Evolutionary conservation across 805 yeast genomes (phyloP).

Genomic region (Cyberlindnera mississippiensis): DNA sequence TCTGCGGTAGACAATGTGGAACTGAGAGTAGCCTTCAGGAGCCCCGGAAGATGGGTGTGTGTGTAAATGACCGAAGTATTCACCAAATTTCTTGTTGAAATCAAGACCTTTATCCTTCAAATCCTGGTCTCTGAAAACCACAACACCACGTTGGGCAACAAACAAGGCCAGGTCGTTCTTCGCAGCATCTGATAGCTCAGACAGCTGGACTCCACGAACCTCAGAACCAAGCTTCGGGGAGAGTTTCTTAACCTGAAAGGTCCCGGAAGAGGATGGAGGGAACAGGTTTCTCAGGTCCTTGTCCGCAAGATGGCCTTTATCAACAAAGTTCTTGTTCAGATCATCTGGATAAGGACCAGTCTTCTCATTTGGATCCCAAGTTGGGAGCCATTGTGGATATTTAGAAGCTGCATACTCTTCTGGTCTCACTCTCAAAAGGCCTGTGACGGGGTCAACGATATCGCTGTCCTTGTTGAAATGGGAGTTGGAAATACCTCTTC

Average conservation of each 20-base stretch:
- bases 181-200: conserved; percentile 47
- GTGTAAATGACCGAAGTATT: conserved; percentile 66
- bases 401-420: conserved; percentile 32
- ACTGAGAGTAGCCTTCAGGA: conserved; percentile 53
- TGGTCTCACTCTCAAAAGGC: conserved; percentile 42
- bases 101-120: conserved; percentile 51
- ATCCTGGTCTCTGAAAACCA: conserved; percentile 63
- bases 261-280: conserved; percentile 29
- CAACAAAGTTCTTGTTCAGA: conserved; percentile 43
- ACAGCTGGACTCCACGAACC: conserved; percentile 55
- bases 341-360: conserved; percentile 45
- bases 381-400: conserved; percentile 59
- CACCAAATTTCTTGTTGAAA: conserved; percentile 48
- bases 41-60: conserved; percentile 75
- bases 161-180: conserved; percentile 67
- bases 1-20: conserved; percentile 57
- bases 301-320: conserved; percentile 62
- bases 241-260: conserved; percentile 32
- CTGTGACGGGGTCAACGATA: conserved; percentile 39
- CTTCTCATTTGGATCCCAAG: conserved; percentile 60
- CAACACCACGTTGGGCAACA: conserved; percentile 69
- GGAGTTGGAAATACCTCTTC: conserved; percentile 22
- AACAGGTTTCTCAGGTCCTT: conserved; percentile 48
- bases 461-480: conserved; percentile 52
- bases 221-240: conserved; percentile 73